Evolutionary conservation across 768 basidiomycete species (phyloP).

Genomic region (Mycena alexandri): DNA sequence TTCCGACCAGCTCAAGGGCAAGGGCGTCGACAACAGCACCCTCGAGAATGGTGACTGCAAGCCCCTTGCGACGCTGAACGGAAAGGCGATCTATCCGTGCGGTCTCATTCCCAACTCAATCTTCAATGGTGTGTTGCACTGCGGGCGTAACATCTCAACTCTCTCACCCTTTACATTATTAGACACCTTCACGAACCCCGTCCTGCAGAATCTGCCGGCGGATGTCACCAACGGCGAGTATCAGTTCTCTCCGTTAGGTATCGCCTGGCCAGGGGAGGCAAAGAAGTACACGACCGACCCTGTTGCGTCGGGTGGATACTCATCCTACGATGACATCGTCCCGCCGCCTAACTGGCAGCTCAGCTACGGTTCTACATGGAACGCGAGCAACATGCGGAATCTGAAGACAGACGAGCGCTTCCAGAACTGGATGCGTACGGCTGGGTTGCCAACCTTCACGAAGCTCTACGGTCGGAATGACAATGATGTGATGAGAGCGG

Average conservation of each 20-base stretch:
- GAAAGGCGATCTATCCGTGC: constrained; percentile 88
- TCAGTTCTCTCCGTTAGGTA: constrained; percentile 79
- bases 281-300: constrained; percentile 87
- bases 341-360: constrained; percentile 94
- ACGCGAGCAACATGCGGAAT: constrained; percentile 72
- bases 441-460: constrained; percentile 95
- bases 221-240: constrained; percentile 66
- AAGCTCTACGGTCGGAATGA: constrained; percentile 97
- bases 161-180: constrained; percentile 14
- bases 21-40: constrained; percentile 58
- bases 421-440: constrained; percentile 99
- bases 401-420: constrained; percentile 88
- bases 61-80: constrained; percentile 74
- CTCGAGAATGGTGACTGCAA: constrained; percentile 88
- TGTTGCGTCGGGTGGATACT: constrained; percentile 61
- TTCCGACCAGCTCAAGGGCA: constrained; percentile 86
- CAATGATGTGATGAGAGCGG: constrained; percentile 73
- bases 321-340: constrained; percentile 71
- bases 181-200: constrained; percentile 86
- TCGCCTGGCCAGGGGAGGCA: constrained; percentile 96
- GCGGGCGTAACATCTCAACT: neutral
- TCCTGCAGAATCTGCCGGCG: constrained; percentile 65
- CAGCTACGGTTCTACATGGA: constrained; percentile 79
- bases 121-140: constrained; percentile 84
- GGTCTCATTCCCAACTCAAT: constrained; percentile 97